Base-by-base conservation (phyloP, 768 basidiomycete genomes). In the Trametes villosa region DNA sequence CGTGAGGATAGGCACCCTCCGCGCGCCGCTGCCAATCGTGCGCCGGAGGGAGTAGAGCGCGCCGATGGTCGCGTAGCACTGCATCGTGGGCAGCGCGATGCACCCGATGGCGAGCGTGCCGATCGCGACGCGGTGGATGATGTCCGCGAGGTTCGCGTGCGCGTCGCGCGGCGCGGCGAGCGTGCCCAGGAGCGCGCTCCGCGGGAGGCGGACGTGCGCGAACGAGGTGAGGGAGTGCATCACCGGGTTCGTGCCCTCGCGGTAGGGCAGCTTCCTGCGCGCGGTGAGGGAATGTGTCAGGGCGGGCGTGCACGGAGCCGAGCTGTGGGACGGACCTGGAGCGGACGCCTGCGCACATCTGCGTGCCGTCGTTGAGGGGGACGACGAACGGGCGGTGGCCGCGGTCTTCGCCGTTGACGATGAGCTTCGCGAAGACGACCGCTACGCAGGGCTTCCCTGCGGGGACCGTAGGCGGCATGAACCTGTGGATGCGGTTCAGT, bases 191-290 rank as follows among this genome's bases (percentile, higher is more conserved):
- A 79, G 65, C 8, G 78, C 73, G 0, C 40, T 47, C 26, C 46
- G 30, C 0, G 78, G 72, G 18, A 79, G 67, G 0, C 62, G 60
- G 50, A 79, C 76, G 46, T 71, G 65, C 36, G 73, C 31, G 69
- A 80, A 80, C 11, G 56, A 68, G 0, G 78, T 79, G 30, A 79
- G 53, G 1, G 72, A 33, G 59, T 78, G 78, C 27, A 69, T 65
- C 26, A 79, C 59, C 1, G 76, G 77, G 6, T 52, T 33, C 0
- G 74, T 56, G 0, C 71, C 70, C 4, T 67, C 74, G 9, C 78
- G 71, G 68, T 62, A 72, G 42, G 67, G 62, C 31, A 65, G 64
- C 29, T 70, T 57, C 45, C 69, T 70, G 18, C 17, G 33, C 8
- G 33, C 33, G 22, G n/a, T 42, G 59, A 48, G 31, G 30, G 46